Evolutionary conservation across 192 early-diverging fungal genomes (phyloP).

Genomic region (Backusella tarrabulga): DNA sequence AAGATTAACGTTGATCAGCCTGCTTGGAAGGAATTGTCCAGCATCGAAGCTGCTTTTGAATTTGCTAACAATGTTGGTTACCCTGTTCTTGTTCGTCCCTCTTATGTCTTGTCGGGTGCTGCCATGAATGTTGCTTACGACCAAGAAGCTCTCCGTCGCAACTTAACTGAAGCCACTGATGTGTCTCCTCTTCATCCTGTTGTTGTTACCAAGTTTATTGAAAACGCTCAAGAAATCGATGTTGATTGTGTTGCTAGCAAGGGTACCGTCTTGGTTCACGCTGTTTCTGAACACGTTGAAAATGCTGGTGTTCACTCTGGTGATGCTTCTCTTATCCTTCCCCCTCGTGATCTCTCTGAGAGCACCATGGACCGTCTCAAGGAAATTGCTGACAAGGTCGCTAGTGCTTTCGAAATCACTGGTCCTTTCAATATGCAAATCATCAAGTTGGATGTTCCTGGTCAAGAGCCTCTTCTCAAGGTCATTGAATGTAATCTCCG

Average conservation of each 20-base stretch:
- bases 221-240: slow-evolving; percentile 92
- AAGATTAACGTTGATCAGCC: slow-evolving; percentile 95
- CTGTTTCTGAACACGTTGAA: slow-evolving; percentile 95
- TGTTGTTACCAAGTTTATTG: slow-evolving; percentile 96
- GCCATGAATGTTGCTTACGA: slow-evolving; percentile 97
- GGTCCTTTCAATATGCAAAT: slow-evolving; percentile 99
- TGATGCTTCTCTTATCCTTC: slow-evolving; percentile 92
- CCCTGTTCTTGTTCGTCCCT: slow-evolving; percentile 94
- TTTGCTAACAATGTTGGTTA: slow-evolving; percentile 88
- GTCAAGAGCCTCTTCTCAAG: slow-evolving; percentile 62
- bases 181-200: slow-evolving; percentile 96
- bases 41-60: slow-evolving; percentile 74
- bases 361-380: slow-evolving; percentile 62
- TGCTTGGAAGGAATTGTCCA: slow-evolving; percentile 90
- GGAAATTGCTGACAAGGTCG: slow-evolving; percentile 84
- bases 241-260: slow-evolving; percentile 90
- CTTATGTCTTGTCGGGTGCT: slow-evolving; percentile 96
- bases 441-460: slow-evolving; percentile 58
- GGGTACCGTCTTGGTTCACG: slow-evolving; percentile 83
- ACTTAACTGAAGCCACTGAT: slow-evolving; percentile 78
- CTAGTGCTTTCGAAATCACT: slow-evolving; percentile 89
- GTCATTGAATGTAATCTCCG: slow-evolving; percentile 99
- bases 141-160: slow-evolving; percentile 62
- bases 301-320: slow-evolving; percentile 98
- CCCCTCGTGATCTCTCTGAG: slow-evolving; percentile 57